Evolutionary conservation across 768 basidiomycete genomes (phyloP), one percentile per base, ranked within the genome.

Genomic region (Agaricus blazei): DNA sequence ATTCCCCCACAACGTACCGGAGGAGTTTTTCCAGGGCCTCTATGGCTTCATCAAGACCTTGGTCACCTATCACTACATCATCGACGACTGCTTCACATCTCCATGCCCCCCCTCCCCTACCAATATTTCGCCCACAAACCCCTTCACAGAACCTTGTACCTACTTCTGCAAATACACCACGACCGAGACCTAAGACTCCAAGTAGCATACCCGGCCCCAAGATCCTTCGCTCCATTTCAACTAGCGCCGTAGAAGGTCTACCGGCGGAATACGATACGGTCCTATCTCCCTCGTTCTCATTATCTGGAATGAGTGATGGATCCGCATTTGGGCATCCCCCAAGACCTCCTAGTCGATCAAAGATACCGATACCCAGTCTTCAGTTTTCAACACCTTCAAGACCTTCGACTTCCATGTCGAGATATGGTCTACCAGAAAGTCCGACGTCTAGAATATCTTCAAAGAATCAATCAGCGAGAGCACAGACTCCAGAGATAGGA

Each of bases 291-390:
- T 73, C 84, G 7, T 73, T 76, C 57, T 80, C 81, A 11, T 66
- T 70, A 2, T 77, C 80, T 26, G 76, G 73, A 19, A 64, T 72
- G 14, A 77, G 75, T 49, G 56, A 78, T 23, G 79, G 81, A 1
- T 73, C 64, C 47, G 71, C 60, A 29, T 71, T 66, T 44, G 62
- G 67, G 12, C 85, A 84, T 63, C 82, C 82, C 28, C 79, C 83
- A 9, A 79, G 90, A 34, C 90, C 90, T 28, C 88, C 90, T 1
- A 90, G 90, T 63, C 80, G 87, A 52, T 93, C 91, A 4, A 87
- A 82, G 82, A 90, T 93, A 54, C 90, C 90, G 23, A 77, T 90
- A 26, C 90, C 90, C 7, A 84, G 78, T 59, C 73, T 91, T 2
- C 85, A 87, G 52, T 70, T 89, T 40, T 86, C 90, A 1, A 77